Evolutionary conservation across 148 eudicot species (phyloP).

Genomic region (Silene latifolia): DNA sequence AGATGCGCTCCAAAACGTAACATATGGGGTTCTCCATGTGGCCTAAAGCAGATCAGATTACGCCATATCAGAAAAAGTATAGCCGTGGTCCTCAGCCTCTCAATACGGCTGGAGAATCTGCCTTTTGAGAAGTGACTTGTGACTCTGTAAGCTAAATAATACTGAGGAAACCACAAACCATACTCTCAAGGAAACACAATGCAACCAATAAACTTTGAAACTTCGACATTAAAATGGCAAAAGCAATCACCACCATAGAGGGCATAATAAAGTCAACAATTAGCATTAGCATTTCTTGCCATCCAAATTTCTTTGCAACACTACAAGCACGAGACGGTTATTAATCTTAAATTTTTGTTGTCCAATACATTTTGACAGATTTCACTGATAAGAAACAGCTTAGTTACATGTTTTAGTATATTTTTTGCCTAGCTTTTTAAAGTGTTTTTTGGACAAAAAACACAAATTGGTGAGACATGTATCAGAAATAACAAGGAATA

Average conservation of each 20-base stretch:
- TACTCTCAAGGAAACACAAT: not conserved
- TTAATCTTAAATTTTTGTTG: no score
- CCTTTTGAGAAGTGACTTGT: conserved; percentile 2
- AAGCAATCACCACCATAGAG: not conserved
- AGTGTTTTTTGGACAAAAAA: no score
- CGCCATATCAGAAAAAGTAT: conserved; percentile 7
- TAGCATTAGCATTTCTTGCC: not conserved
- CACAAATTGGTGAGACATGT: conserved; percentile 1
- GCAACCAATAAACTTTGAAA: not conserved
- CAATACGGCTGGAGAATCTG: not conserved
- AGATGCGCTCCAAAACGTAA: conserved; percentile 95
- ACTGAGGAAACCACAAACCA: not conserved
- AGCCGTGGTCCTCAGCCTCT: not conserved
- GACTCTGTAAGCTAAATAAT: not conserved
- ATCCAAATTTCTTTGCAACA: conserved; percentile 3
- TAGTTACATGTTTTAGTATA: not conserved
- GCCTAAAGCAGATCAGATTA: conserved; percentile 24
- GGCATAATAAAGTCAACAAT: not conserved
- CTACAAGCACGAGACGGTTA: not conserved
- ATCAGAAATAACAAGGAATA: not conserved
- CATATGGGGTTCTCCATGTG: conserved; percentile 93
- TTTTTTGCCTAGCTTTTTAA: no score
- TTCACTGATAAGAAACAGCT: not conserved
- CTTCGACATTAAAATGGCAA: not conserved
- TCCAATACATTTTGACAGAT: not conserved